A percentile compares a stretch with the other conserved stretches of the same genome.
phyloP scores from a whole-genome alignment of 805 yeast species.

The Zygosaccharomyces pseudorouxii region DNA sequence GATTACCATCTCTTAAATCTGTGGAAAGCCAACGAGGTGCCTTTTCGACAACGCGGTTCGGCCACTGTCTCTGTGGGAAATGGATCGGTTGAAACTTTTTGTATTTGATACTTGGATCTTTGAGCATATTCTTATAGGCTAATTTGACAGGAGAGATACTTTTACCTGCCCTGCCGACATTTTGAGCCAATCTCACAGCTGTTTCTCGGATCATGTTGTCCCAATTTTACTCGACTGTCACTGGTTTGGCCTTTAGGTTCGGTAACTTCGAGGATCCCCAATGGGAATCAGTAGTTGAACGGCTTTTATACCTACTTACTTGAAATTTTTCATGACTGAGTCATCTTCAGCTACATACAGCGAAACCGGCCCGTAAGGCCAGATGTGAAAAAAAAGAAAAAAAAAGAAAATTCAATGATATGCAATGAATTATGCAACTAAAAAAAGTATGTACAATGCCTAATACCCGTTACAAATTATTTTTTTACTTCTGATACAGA shows the following conservation, averaged over 20 bases:
- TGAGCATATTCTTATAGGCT: slow-evolving; percentile 52
- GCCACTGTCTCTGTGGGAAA: slow-evolving; percentile 68
- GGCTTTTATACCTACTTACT: background rate
- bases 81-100: slow-evolving; percentile 50
- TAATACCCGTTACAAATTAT: background rate
- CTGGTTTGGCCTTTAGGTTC: no score
- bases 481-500: slow-evolving; percentile 1
- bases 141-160: slow-evolving; percentile 33
- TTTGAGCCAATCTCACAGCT: slow-evolving; percentile 19
- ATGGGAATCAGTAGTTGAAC: no score
- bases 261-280: background rate
- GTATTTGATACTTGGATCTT: slow-evolving; percentile 64
- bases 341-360: slow-evolving; percentile 2
- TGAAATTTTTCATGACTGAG: slow-evolving; percentile 6
- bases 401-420: background rate
- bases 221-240: background rate
- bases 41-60: slow-evolving; percentile 55
- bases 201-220: slow-evolving; percentile 14
- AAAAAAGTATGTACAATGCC: background rate
- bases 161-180: slow-evolving; percentile 18
- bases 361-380: slow-evolving; percentile 5
- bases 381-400: background rate
- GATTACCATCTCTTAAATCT: slow-evolving; percentile 78
- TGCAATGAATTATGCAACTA: background rate
- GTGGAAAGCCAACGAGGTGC: slow-evolving; percentile 81